Conservation (phyloP, 495 filamentous ascomycete genomes). For the Aspergillus nanangensis region DNA sequence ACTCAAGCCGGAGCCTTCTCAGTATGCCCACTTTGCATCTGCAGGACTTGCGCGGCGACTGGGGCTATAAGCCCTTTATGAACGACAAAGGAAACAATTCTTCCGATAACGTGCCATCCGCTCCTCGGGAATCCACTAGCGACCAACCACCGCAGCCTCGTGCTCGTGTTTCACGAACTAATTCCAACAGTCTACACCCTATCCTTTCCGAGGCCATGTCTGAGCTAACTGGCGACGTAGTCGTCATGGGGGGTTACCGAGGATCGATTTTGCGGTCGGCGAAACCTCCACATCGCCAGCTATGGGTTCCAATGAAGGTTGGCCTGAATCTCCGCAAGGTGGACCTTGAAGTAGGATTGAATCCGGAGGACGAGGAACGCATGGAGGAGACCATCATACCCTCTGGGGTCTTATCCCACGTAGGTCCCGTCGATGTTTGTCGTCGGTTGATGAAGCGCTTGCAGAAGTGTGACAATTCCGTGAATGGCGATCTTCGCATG, state of each 20-base stretch:
- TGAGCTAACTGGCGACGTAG: slow-evolving; percentile 74
- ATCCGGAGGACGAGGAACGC: slow-evolving; percentile 77
- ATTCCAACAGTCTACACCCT: slow-evolving; percentile 38
- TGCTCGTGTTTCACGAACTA: slow-evolving; percentile 20
- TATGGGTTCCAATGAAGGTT: slow-evolving; percentile 94
- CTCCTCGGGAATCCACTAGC: not conserved
- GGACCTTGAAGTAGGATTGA: slow-evolving; percentile 81
- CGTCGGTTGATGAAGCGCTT: slow-evolving; percentile 75
- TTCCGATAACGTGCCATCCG: slow-evolving; percentile 4
- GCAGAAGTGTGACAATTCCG: slow-evolving; percentile 65
- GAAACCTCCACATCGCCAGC: slow-evolving; percentile 69
- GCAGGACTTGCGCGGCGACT: slow-evolving; percentile 44
- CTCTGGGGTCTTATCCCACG: slow-evolving; percentile 81
- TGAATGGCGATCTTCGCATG: slow-evolving; percentile 66
- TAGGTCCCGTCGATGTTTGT: slow-evolving; percentile 90
- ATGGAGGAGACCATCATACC: slow-evolving; percentile 79
- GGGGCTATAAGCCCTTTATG: slow-evolving; percentile 28
- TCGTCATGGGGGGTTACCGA: slow-evolving; percentile 86
- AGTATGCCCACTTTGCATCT: slow-evolving; percentile 53
- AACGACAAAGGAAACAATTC: slow-evolving; percentile 15
- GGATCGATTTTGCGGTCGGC: slow-evolving; percentile 88
- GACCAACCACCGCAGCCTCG: slow-evolving; percentile 8
- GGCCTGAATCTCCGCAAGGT: slow-evolving; percentile 90
- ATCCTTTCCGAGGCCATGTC: slow-evolving; percentile 62
- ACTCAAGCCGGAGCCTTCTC: slow-evolving; percentile 70